Conservation (phyloP, 2,329 filamentous ascomycete genomes). For the Calycina marina region DNA sequence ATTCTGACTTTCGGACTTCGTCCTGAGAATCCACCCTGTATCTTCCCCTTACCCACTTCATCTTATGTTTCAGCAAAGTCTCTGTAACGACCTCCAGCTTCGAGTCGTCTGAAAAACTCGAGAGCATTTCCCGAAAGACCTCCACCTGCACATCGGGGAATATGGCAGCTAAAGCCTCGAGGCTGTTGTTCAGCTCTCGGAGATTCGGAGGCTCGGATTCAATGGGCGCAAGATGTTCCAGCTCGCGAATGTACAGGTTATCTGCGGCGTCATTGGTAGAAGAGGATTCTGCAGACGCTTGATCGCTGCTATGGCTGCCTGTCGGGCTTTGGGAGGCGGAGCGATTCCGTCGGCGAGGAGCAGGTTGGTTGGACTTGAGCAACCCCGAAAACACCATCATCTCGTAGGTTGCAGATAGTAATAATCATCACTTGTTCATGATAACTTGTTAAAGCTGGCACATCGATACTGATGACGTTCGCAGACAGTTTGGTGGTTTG, state of each 20-base stretch:
- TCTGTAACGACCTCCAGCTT: slow-evolving; percentile 65
- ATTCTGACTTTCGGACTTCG: slow-evolving; percentile 21
- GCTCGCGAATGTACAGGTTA: slow-evolving; percentile 36
- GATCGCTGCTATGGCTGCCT: slow-evolving; percentile 21
- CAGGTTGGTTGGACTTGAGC: slow-evolving; percentile 27
- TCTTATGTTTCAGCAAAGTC: slow-evolving; percentile 56
- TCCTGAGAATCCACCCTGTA: slow-evolving; percentile 32
- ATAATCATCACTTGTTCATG: slow-evolving; percentile 14
- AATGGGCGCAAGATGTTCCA: slow-evolving; percentile 34
- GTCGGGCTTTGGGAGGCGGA: slow-evolving; percentile 13
- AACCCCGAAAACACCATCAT: slow-evolving; percentile 36
- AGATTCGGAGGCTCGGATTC: slow-evolving; percentile 43
- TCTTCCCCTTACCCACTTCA: slow-evolving; percentile 56
- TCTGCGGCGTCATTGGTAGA: slow-evolving; percentile 5
- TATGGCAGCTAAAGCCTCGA: slow-evolving; percentile 53
- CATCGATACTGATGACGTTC: no score
- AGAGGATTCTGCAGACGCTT: slow-evolving; percentile 16
- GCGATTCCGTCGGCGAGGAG: slow-evolving; percentile 10
- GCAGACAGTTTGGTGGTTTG: no score
- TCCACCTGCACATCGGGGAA: slow-evolving; percentile 74
- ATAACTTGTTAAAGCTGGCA: no score
- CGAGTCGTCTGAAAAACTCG: slow-evolving; percentile 61
- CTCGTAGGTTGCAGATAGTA: slow-evolving; percentile 17
- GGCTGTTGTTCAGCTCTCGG: slow-evolving; percentile 52
- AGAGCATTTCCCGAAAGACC: slow-evolving; percentile 70